Base-by-base conservation (phyloP, 768 basidiomycete genomes). In the Xerocomus spinulosus region DNA sequence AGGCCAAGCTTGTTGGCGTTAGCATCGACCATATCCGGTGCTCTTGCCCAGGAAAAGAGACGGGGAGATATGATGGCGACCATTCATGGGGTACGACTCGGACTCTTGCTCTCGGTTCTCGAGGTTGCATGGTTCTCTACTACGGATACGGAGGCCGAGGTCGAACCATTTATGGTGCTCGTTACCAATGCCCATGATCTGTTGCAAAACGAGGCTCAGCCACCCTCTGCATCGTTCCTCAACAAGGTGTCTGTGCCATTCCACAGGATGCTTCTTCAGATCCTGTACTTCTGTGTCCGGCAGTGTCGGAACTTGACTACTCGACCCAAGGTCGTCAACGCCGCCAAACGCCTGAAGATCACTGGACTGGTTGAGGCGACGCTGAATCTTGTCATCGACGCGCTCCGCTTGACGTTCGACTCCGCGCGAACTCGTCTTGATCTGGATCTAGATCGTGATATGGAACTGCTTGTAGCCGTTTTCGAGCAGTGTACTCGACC, bases 51-150 rank as follows among this genome's bases (percentile, higher is more conserved):
- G 17, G 93, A 94, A 67, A 73, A 67, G 32, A 78, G 91, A 28
- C 73, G 71, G 5, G 93, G 93, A 0, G 85, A 92, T 49, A 86
- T 93, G 78, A 87, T 93, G 81, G 75, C 85, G 0, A 77, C 79
- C 1, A 82, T 93, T 14, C 92, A 97, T 53, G 77, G 80, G 2
- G 79, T 85, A 20, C 76, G 91, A 26, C 68, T 97, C 20, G 76
- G 79, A 4, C 73, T 95, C 2, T 72, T 96, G 2, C 73, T 92
- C 20, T 77, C 84, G 0, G 63, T 94, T 42, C 71, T 92, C n/a
- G 88, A 96, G 55, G 75, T 87, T 4, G 81, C 80, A 0, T 87
- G 90, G 82, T 88, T 87, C 60, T 79, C 79, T 2, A 70, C 77
- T 0, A 61, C 74, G 6, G 81, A 82, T 52, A 76, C 75, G 33